Base-by-base conservation (phyloP, 2,329 filamentous ascomycete species). In the Botryosphaeria dothidea region DNA sequence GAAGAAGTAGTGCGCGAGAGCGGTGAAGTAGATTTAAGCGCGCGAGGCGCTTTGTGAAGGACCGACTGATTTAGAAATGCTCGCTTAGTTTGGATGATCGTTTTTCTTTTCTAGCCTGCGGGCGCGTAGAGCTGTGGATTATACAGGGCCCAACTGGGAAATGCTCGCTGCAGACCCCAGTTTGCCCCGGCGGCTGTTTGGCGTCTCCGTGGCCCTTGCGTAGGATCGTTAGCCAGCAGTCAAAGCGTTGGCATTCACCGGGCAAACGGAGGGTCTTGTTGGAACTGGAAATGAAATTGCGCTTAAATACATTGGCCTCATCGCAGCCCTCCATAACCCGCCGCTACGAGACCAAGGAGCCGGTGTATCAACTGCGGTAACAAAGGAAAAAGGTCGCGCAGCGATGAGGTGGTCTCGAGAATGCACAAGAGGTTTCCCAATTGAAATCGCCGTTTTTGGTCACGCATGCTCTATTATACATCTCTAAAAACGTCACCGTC, bases 401-500 rank as follows among this genome's bases (percentile, higher is more conserved):
- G 62, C 54, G 43, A 43, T 51, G 62, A 65, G 43, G 62, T 60
- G 54, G 62, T 60, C 48, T 51, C 52, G 54, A 60, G 52, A 60
- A 43, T 65, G 62, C 62, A 65, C 62, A 60, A 52, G 49, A 64
- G 52, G 52, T 65, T 64, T 65, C 62, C 54, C 62, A 64, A 61
- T 66, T 75, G 72, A 75, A 71, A 77, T 72, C 73, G 74, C 75
- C 74, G 72, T 38, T 57, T 62, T 75, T n/a, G 72, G 72, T 72
- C 67, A 76, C 74, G 72, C 73, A 77, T 77, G 71, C 73, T 72
- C 73, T 77, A 77, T 76, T 76, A 76, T 76, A 65, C 62, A 65
- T 65, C 62, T 64, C 49, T 65, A 58, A 60, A 51, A 65, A 65
- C 62, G 51, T 57, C 62, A 60, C 62, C 52, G 19, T 57, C 52